A percentile compares a stretch with the other conserved stretches of the same genome.
These are phyloP conservation scores for Adansonia grandidieri DNA, from an alignment of 441 rosid species.

Conservation along the genomic window DNA sequence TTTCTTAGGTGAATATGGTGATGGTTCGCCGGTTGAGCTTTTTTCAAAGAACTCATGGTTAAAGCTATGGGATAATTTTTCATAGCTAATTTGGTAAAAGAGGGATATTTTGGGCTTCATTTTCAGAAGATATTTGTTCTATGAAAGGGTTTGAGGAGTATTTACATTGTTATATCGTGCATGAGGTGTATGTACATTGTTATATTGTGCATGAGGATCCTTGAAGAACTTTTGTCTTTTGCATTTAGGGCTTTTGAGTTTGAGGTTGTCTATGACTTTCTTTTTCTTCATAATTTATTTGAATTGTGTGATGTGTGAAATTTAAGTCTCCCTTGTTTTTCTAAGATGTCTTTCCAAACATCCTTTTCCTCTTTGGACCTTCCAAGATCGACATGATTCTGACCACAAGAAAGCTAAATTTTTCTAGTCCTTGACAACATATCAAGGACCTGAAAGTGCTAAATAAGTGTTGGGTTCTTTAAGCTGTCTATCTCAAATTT, in stretches of 20 bases:
- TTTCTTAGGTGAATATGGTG: not conserved
- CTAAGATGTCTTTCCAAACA: not conserved
- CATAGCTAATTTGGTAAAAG: slow-evolving; percentile 5
- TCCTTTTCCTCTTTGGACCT: not conserved
- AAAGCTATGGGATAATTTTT: not conserved
- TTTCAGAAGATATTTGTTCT: not conserved
- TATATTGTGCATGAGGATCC: not conserved
- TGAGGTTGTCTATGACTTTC: not conserved
- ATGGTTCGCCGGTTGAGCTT: not conserved
- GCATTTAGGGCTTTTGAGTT: not conserved
- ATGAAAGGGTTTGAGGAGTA: not conserved
- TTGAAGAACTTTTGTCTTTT: slow-evolving; percentile 5
- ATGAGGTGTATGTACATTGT: not conserved
- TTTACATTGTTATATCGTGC: not conserved
- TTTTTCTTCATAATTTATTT: not conserved
- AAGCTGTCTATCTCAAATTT: not conserved
- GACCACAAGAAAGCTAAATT: not conserved
- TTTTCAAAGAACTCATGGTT: not conserved
- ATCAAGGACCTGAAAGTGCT: not conserved
- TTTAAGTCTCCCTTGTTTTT: not conserved
- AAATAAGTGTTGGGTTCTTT: not conserved
- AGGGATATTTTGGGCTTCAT: slow-evolving; percentile 3
- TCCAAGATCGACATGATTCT: not conserved
- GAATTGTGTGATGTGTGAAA: slow-evolving; percentile 5
- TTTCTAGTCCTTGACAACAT: not conserved